Conservation (phyloP, 2,329 filamentous ascomycete genomes). For the Lachnellula cervina region DNA sequence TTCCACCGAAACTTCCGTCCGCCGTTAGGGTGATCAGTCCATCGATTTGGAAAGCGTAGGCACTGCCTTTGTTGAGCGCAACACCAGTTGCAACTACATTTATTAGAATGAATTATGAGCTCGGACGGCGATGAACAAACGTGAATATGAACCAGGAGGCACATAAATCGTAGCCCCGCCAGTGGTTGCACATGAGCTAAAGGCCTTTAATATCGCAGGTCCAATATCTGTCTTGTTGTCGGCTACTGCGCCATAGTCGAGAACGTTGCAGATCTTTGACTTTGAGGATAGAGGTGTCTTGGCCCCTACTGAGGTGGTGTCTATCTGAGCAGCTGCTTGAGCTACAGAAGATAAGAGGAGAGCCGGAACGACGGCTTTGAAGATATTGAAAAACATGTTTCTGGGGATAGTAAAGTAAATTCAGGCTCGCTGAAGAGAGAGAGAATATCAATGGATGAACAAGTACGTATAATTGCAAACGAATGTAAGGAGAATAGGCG, state of each 20-base stretch:
- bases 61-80: constrained; percentile 25
- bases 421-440: background rate
- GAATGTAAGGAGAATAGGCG: background rate
- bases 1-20: constrained; percentile 13
- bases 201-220: constrained; percentile 27
- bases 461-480: background rate
- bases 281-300: constrained; percentile 28
- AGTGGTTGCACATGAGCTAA: constrained; percentile 27
- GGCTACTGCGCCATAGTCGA: constrained; percentile 29
- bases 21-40: constrained; percentile 26
- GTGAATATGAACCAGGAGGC: constrained; percentile 13
- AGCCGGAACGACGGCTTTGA: background rate
- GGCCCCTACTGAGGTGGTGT: constrained; percentile 24
- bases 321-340: constrained; percentile 9
- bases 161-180: constrained; percentile 17
- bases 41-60: constrained; percentile 35
- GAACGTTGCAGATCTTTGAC: constrained; percentile 30
- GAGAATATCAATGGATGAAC: background rate
- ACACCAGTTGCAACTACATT: constrained; percentile 13
- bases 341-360: constrained; percentile 10
- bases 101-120: background rate
- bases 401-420: background rate
- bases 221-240: constrained; percentile 33
- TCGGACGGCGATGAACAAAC: background rate
- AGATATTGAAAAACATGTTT: background rate